Percentiles rank a stretch among this genome's conserved stretches.
These are phyloP conservation scores for Bryum argenteum DNA, from an alignment of 225 moss, liverwort and hornwort genomes.

Conservation along the genomic window DNA sequence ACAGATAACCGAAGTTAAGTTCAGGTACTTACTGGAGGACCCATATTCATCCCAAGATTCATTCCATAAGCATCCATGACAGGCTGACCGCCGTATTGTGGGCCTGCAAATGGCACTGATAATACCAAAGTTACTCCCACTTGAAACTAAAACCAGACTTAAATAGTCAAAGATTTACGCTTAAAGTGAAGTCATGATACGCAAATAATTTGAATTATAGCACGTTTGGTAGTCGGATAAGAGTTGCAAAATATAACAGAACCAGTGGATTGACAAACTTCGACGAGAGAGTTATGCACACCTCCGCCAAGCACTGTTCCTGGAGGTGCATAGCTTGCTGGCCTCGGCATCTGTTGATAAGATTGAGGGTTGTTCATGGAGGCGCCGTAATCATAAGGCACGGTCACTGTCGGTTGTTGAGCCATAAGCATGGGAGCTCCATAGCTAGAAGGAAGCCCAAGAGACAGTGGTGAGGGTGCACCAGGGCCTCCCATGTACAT, in stretches of 20 bases:
- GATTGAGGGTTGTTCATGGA: conserved; percentile 87
- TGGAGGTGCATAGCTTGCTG: conserved; percentile 86
- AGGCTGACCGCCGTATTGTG: conserved; percentile 81
- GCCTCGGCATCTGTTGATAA: conserved; percentile 90
- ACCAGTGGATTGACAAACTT: conserved; percentile 14
- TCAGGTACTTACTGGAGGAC: conserved; percentile 69
- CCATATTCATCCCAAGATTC: conserved; percentile 87
- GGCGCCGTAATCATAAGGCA: conserved; percentile 94
- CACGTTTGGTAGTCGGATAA: neutral
- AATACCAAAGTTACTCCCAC: conserved; percentile 35
- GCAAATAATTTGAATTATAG: neutral
- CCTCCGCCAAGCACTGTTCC: conserved; percentile 90
- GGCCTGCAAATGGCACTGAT: conserved; percentile 74
- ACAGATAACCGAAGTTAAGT: neutral
- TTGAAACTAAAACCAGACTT: neutral
- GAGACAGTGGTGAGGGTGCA: conserved; percentile 90
- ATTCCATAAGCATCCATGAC: conserved; percentile 99
- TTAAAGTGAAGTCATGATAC: neutral
- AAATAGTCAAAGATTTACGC: neutral
- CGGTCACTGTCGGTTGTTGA: conserved; percentile 83
- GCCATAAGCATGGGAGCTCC: conserved; percentile 93
- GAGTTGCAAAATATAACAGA: neutral
- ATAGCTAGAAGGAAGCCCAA: conserved; percentile 86
- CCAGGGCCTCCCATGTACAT: conserved; percentile 99
- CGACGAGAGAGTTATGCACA: conserved; percentile 25